Evolutionary conservation across 441 rosid genomes (phyloP).

Genomic region (Syzygium malaccense): DNA sequence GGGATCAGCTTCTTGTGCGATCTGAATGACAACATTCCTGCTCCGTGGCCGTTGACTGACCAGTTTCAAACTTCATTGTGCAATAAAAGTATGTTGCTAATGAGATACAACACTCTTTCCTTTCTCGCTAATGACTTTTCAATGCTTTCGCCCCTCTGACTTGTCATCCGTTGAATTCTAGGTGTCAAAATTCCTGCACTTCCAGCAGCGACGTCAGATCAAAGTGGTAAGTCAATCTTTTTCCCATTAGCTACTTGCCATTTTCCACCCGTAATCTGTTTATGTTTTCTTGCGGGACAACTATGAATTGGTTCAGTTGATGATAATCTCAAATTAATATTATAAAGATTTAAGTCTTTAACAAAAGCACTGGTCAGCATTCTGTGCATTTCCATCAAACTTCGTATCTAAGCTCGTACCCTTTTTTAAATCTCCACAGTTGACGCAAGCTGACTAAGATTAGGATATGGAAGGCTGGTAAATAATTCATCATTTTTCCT

Average conservation of each 20-base stretch:
- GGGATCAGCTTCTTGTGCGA: slow-evolving; percentile 95
- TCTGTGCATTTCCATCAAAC: background rate
- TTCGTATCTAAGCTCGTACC: background rate
- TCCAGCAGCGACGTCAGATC: slow-evolving; percentile 84
- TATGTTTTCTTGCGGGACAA: background rate
- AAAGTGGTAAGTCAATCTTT: slow-evolving; percentile 38
- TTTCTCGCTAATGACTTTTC: background rate
- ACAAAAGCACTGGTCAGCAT: background rate
- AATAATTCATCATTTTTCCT: background rate
- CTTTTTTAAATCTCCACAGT: background rate
- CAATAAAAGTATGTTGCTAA: slow-evolving; percentile 48
- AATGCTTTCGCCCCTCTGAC: background rate
- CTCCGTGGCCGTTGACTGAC: slow-evolving; percentile 76
- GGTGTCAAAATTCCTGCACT: slow-evolving; percentile 83
- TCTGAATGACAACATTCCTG: slow-evolving; percentile 92
- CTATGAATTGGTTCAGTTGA: background rate
- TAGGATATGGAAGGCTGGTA: background rate
- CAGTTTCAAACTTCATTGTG: slow-evolving; percentile 58
- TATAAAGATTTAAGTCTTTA: background rate
- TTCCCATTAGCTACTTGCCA: background rate
- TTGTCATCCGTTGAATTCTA: slow-evolving; percentile 18
- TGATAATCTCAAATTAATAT: background rate
- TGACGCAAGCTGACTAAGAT: background rate
- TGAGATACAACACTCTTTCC: background rate
- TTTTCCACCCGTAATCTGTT: background rate